phyloP scores from a whole-genome alignment of 2,329 filamentous ascomycete species.

The Bimuria novae-zelandiae region DNA sequence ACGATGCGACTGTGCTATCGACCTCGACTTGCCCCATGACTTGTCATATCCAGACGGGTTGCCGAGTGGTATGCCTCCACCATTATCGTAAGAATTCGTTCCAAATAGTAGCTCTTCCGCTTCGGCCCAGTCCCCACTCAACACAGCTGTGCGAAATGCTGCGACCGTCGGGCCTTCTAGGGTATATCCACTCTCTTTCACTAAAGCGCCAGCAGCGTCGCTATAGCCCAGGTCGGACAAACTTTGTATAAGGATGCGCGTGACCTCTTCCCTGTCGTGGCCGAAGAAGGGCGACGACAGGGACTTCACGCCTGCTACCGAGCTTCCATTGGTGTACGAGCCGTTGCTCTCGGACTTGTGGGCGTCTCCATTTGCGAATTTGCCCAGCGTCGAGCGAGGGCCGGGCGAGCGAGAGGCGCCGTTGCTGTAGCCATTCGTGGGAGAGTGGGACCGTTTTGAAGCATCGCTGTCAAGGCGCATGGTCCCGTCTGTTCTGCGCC shows the following conservation, averaged over 20 bases:
- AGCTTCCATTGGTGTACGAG: slow-evolving; percentile 49
- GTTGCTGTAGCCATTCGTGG: slow-evolving; percentile 45
- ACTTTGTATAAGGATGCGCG: slow-evolving; percentile 88
- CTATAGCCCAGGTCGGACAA: slow-evolving; percentile 87
- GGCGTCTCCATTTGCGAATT: slow-evolving; percentile 49
- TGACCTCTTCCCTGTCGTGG: slow-evolving; percentile 91
- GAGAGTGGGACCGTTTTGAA: slow-evolving; percentile 45
- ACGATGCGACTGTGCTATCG: slow-evolving; percentile 41
- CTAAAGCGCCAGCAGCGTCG: slow-evolving; percentile 73
- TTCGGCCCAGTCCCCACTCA: slow-evolving; percentile 79
- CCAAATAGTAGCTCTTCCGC: slow-evolving; percentile 82
- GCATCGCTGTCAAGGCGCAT: slow-evolving; percentile 51
- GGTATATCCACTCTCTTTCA: slow-evolving; percentile 81
- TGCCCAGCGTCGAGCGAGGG: slow-evolving; percentile 42
- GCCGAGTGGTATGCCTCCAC: slow-evolving; percentile 47
- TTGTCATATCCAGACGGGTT: slow-evolving; percentile 37
- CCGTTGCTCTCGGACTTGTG: slow-evolving; percentile 49
- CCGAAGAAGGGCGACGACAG: slow-evolving; percentile 68
- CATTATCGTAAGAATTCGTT: slow-evolving; percentile 50
- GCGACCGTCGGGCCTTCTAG: slow-evolving; percentile 85
- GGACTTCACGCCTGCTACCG: slow-evolving; percentile 36
- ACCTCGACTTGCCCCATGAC: slow-evolving; percentile 36
- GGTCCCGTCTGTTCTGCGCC: slow-evolving; percentile 47
- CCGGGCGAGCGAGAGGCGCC: too few species aligned
- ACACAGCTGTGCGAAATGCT: slow-evolving; percentile 79